Evolutionary conservation across 106 monocot species (phyloP).

Genomic region (Acorus gramineus): DNA sequence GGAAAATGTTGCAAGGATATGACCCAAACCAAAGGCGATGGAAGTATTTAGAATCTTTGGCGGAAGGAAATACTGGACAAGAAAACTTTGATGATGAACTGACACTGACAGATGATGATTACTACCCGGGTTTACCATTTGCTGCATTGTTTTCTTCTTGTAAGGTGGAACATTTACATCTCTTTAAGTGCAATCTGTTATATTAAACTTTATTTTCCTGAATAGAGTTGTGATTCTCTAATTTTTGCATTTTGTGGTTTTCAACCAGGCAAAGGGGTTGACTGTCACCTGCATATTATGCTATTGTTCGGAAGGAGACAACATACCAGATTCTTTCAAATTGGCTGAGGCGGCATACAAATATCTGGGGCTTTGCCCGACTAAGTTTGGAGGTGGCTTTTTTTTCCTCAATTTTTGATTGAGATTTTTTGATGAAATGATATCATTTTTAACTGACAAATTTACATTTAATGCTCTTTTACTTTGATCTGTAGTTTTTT

Average conservation of each 20-base stretch:
- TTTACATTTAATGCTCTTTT: too few species aligned
- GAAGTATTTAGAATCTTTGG: constrained; percentile 50
- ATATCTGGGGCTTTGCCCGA: constrained; percentile 37
- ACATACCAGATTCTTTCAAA: constrained; percentile 70
- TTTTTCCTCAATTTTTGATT: too few species aligned
- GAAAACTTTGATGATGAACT: constrained; percentile 40
- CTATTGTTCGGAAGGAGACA: constrained; percentile 97
- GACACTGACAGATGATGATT: constrained; percentile 32
- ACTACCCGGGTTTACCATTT: constrained; percentile 78
- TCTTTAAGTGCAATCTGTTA: neutral
- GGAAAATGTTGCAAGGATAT: constrained; percentile 82
- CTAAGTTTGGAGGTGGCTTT: constrained; percentile 37
- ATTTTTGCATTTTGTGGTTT: neutral
- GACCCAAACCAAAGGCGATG: constrained; percentile 58
- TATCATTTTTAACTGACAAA: too few species aligned
- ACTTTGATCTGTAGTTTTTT: too few species aligned
- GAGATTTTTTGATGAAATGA: too few species aligned
- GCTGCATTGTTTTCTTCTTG: constrained; percentile 76
- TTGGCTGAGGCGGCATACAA: constrained; percentile 72
- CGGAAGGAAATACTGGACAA: constrained; percentile 31
- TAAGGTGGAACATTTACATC: constrained; percentile 39
- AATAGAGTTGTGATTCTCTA: neutral
- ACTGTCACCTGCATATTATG: constrained; percentile 85
- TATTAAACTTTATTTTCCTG: neutral
- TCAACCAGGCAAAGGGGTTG: constrained; percentile 58